Conservation (phyloP, 129 eudicot species). For the Tagetes erecta region DNA sequence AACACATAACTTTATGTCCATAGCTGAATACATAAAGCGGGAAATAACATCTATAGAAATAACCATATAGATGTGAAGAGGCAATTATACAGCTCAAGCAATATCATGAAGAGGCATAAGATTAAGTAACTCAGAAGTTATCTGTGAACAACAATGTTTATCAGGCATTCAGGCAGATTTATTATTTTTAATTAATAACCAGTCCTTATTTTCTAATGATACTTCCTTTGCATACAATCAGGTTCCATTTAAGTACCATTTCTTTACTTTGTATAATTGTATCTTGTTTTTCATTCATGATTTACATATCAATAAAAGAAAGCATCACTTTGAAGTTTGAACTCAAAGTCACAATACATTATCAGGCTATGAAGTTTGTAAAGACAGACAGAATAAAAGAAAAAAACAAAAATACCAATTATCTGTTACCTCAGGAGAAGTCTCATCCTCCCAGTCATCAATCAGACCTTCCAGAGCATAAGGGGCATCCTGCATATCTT, state of each 20-base stretch:
- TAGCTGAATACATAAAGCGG: not conserved
- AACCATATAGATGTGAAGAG: slow-evolving; percentile 2
- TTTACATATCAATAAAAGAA: not conserved
- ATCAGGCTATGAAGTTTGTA: not conserved
- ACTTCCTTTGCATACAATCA: not conserved
- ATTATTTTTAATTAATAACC: not conserved
- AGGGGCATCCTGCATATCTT: slow-evolving; percentile 98
- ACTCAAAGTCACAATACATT: not conserved
- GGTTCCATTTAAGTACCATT: not conserved
- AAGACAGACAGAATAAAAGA: not conserved
- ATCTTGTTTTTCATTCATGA: not conserved
- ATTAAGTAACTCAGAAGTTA: not conserved
- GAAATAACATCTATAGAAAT: not conserved
- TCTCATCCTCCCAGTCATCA: slow-evolving; percentile 95
- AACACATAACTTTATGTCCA: slow-evolving; percentile 3
- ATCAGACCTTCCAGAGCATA: slow-evolving; percentile 77
- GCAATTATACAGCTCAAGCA: not conserved
- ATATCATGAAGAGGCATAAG: slow-evolving; percentile 12
- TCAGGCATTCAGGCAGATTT: not conserved
- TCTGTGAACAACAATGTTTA: slow-evolving; percentile 4
- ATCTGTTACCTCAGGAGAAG: slow-evolving; percentile 74
- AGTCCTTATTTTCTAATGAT: not conserved
- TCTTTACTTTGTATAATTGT: not conserved
- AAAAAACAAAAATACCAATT: not conserved
- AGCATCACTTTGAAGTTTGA: not conserved